Evolutionary conservation across 2,329 filamentous ascomycete species (phyloP).

Genomic region (Trichoderma aggressivum): DNA sequence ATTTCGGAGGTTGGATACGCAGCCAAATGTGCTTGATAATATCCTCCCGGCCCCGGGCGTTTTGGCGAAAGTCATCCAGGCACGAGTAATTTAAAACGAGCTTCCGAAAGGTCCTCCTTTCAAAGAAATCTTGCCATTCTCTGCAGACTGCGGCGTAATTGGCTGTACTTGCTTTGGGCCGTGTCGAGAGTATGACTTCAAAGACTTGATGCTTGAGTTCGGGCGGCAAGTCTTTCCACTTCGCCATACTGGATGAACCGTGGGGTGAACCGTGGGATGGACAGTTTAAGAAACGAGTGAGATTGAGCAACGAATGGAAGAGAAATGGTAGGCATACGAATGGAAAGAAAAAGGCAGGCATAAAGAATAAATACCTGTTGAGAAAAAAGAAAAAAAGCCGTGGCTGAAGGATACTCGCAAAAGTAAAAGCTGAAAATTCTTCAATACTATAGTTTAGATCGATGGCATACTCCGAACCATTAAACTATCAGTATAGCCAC

Average conservation of each 20-base stretch:
- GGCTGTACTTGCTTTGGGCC: not conserved
- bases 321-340: not conserved
- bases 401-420: not conserved
- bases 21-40: constrained; percentile 4
- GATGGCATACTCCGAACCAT: not conserved
- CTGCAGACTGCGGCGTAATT: not conserved
- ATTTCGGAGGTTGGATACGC: not conserved
- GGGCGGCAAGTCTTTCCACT: not conserved
- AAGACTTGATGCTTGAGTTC: not conserved
- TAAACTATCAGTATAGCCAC: not conserved
- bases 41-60: not conserved
- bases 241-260: not conserved
- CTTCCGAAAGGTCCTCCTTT: not conserved
- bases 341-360: not conserved
- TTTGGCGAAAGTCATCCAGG: not conserved
- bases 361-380: not conserved
- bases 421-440: not conserved
- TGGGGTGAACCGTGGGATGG: not conserved
- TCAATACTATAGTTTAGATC: not conserved
- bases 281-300: not conserved
- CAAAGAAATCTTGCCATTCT: not conserved
- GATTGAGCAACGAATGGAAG: not conserved
- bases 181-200: not conserved
- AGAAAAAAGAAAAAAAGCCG: not conserved
- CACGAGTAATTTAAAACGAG: not conserved